Conservation (phyloP, 75 land plant species). For the Picea glauca region DNA sequence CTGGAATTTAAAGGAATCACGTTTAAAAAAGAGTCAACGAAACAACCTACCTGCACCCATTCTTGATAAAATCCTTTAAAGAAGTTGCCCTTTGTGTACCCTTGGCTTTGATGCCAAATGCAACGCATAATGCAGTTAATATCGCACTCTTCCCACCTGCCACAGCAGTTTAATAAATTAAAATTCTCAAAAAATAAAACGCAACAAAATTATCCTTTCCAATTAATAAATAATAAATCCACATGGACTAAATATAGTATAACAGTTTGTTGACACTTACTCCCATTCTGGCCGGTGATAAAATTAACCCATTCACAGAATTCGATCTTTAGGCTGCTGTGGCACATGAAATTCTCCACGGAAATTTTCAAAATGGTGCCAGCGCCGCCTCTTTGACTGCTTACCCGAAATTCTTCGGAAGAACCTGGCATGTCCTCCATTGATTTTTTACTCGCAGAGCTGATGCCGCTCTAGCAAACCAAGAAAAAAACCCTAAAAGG, state of each 20-base stretch:
- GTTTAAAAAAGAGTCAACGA: too few relatives aligned
- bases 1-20: too few relatives aligned
- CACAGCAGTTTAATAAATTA: neutral
- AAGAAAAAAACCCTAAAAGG: too few relatives aligned
- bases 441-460: neutral
- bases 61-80: constrained; percentile 93
- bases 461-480: too few relatives aligned
- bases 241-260: too few relatives aligned
- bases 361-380: constrained; percentile 61
- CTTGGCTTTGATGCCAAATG: constrained; percentile 85
- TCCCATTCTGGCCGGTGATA: constrained; percentile 98
- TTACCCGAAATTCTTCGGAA: neutral
- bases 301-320: constrained; percentile 77
- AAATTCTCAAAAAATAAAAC: neutral
- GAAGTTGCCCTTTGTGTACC: constrained; percentile 80
- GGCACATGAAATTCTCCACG: constrained; percentile 98
- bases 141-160: constrained; percentile 99
- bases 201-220: too few relatives aligned
- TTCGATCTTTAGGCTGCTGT: constrained; percentile 63
- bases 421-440: neutral
- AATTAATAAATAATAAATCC: too few relatives aligned
- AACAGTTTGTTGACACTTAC: constrained; percentile 28
- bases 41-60: constrained; percentile 65
- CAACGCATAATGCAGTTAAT: constrained; percentile 90
- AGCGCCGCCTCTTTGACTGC: constrained; percentile 20